Base-by-base conservation (phyloP, 768 basidiomycete species). In the Mrakia frigida region DNA sequence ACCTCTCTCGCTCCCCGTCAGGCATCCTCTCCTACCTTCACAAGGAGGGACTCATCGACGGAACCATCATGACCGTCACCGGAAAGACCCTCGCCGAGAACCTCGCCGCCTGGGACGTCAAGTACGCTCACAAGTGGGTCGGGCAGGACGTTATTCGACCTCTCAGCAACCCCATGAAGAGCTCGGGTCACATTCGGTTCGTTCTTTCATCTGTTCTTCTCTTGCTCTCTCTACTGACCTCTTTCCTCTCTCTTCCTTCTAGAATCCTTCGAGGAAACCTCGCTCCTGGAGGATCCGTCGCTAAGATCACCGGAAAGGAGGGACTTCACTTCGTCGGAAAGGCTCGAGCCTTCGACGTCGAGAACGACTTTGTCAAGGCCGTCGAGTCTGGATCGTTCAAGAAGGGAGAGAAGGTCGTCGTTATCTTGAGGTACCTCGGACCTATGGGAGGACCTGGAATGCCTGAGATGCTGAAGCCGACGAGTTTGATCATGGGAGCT, bases 391-490 rank as follows among this genome's bases (percentile, higher is more conserved):
- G 92, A 56, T 89, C 89, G 31, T 92, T 98, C 85, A 92, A 92
- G 83, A 90, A 91, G 84, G 94, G 94, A 10, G 94, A 97, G 85
- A 99, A 98, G 88, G 95, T 93, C 2, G 96, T 97, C 25, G 92
- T 91, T 74, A 92, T 99, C 74, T 86, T 99, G 82, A 88, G 97
- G 68, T 98, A 99, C 83, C 89, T 99, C 79, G 97, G 97, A 68
- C 96, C 96, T 39, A 91, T 93, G 85, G 96, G 96, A 78, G 97
- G 96, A 76, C 96, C 96, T 46, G 93, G 93, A 79, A 99, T 99
- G 96, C 96, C 94, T 70, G 97, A 99, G 86, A 99, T 99, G 97
- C 87, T 98, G 76, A 98, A 77, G 83, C 95, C 95, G 35, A 98
- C 96, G 43, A 93, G 92, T 85, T 83, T 98, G 81, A 94, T 99